phyloP scores from a whole-genome alignment of 1,284 basidiomycete genomes.

The Malassezia sympodialis region DNA sequence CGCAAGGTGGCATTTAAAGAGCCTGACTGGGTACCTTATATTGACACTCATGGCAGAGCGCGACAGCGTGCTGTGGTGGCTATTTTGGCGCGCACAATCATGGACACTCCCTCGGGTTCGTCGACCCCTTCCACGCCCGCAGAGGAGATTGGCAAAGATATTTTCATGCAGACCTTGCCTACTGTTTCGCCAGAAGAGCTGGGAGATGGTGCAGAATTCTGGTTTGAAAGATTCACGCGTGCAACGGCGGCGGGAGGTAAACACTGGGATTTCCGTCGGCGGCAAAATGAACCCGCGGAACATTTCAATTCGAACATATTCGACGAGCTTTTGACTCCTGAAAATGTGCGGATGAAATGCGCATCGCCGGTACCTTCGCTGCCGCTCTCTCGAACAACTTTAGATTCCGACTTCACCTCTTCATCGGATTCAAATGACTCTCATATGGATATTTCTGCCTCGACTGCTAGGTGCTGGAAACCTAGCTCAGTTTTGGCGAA shows the following conservation, averaged over 20 bases:
- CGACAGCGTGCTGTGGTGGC: conserved; percentile 33
- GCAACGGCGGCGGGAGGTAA: conserved; percentile 39
- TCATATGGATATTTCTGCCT: background rate
- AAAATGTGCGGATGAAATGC: background rate
- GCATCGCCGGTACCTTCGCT: background rate
- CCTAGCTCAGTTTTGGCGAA: background rate
- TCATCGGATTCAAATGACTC: background rate
- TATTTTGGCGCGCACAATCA: background rate
- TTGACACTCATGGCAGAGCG: conserved; percentile 31
- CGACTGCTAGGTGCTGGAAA: background rate
- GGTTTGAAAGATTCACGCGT: conserved; percentile 43
- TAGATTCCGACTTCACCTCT: background rate
- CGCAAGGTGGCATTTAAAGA: conserved; percentile 27
- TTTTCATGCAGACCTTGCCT: conserved; percentile 2
- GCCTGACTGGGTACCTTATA: conserved; percentile 37
- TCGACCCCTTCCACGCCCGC: background rate
- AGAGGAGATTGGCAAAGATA: background rate
- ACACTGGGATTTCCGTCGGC: conserved; percentile 44
- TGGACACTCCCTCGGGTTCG: background rate
- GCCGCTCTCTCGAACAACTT: background rate
- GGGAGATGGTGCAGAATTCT: conserved; percentile 28
- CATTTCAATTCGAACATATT: conserved; percentile 1
- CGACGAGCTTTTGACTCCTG: background rate
- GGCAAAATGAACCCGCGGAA: background rate
- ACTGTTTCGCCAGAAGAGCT: background rate